Base-by-base conservation (phyloP, 441 rosid species). In the Pelargonium cotyledonis region DNA sequence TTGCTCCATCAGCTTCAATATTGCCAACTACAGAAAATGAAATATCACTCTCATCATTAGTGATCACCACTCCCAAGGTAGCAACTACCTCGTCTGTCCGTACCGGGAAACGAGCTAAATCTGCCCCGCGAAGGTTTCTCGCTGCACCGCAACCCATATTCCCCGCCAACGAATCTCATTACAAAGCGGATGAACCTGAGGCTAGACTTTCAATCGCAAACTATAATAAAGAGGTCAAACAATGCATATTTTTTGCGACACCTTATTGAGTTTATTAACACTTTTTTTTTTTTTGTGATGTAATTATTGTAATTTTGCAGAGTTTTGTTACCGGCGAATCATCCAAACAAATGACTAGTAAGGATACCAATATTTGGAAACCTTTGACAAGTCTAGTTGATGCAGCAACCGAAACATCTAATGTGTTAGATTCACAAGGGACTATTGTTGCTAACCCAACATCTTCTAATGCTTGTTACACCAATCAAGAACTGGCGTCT, bases 21-120 rank as follows among this genome's bases (percentile, higher is more conserved):
- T 72, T 86, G 70, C 84, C 85, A 44, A 77, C 81, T 67, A 82
- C 82, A 80, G 86, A 89, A 77, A 88, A 88, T 76, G 94, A 88
- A 79, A 80, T 89, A 76, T 88, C 94, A n/a, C 85, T 88, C 72
- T 86, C 91, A 31, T 84, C 87, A 9, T 79, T 88, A 85, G 94
- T 86, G 29, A 88, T 88, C 70, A 80, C 70, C 67, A 76, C 88
- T 67, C 91, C 94, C 15, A 84, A 80, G 71, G 87, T 85, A 65
- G 81, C 86, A 74, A 68, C 83, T 57, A 81, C 80, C 26, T 23
- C 26, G 76, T 58, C 81, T 76, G 75, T 82, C 68, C 70, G 80
- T 71, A 80, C 88, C 26, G 86, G 89, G 35, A 85, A 79, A 76
- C 79, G 94, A 79, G 78, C 58, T 7, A 51, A 51, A 14, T 16